Percentiles rank a stretch among this genome's conserved stretches.
phyloP scores from a whole-genome alignment of 345 rosid species.

The Carallia brachiata region DNA sequence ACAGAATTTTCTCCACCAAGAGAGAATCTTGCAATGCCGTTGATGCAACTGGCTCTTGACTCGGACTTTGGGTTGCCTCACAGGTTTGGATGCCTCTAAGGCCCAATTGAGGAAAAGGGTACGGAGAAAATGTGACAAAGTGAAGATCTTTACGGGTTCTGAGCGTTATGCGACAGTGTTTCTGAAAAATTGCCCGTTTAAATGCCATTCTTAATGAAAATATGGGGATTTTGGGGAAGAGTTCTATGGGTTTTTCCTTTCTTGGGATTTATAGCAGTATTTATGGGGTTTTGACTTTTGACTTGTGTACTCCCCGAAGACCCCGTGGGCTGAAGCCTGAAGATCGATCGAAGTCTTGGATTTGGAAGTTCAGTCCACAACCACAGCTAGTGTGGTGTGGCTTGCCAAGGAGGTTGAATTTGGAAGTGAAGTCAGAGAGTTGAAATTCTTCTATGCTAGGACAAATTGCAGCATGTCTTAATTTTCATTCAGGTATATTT shows the following conservation, averaged over 20 bases:
- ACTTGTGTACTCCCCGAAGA: no score
- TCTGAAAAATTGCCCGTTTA: constrained; percentile 12
- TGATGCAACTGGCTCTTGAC: constrained; percentile 25
- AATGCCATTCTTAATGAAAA: constrained; percentile 15
- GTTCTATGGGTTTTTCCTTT: not conserved
- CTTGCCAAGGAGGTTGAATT: no score
- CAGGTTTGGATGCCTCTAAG: constrained; percentile 22
- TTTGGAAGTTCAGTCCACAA: no score
- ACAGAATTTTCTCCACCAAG: constrained; percentile 58
- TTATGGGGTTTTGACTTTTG: not conserved
- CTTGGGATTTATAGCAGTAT: not conserved
- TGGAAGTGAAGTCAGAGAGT: no score
- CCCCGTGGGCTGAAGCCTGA: no score
- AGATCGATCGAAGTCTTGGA: no score
- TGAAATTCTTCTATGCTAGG: no score
- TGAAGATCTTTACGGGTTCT: constrained; percentile 2
- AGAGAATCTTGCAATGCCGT: constrained; percentile 33
- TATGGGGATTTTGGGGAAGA: not conserved
- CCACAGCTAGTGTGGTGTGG: no score
- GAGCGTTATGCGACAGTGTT: not conserved
- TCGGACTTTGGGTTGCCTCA: constrained; percentile 14
- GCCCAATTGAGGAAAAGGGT: constrained; percentile 5
- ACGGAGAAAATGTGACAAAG: not conserved
- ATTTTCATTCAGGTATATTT: no score
- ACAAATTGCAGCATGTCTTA: no score